Evolutionary conservation across 495 filamentous ascomycete species (phyloP), one percentile per base, ranked within the genome.

Genomic region (Aspergillus mulundensis): DNA sequence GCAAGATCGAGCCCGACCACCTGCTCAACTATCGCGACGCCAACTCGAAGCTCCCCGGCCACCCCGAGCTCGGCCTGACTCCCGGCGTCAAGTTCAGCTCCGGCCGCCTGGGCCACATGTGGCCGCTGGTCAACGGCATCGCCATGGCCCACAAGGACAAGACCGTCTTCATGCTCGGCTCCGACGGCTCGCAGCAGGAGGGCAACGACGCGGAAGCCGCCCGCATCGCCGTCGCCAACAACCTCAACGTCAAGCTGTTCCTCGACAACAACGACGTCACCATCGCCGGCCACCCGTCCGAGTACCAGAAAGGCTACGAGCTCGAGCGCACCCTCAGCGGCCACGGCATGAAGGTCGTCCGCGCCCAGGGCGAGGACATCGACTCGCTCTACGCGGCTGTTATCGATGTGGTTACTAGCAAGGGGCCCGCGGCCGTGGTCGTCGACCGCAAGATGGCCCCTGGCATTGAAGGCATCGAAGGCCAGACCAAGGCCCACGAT

Each of bases 241-340:
- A 68, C n/a, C 53, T 74, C 36, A 72, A 72, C 18, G 69, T 74
- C 19, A 74, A 74, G 66, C 46, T 74, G 8, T 74, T 74, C 53
- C 60, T 74, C 41, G 71, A 74, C 50, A 74, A 74, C 65, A 74
- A 74, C 51, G 71, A 74, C 50, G 71, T 74, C 34, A 74, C 71
- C 3, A 74, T 74, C 43, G 69, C 71, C 3, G 71, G 71, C 8
- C 69, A 74, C 24, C 71, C 71, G 1, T 74, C 71, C 0, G 24
- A 68, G 34, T 74, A 74, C 21, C 63, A 71, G 28, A 64, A 67
- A 47, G 71, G 71, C 16, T 74, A 70, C 18, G 66, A 72, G 19
- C 41, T 74, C 20, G 62, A 34, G 14, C 59, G 58, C 0, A 74
- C 68, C 7, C 65, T 74, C 0, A 21, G 61, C 5, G 71, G 71